Evolutionary conservation across 2,329 filamentous ascomycete genomes (phyloP).

Genomic region (Exutisphaerella laricina): DNA sequence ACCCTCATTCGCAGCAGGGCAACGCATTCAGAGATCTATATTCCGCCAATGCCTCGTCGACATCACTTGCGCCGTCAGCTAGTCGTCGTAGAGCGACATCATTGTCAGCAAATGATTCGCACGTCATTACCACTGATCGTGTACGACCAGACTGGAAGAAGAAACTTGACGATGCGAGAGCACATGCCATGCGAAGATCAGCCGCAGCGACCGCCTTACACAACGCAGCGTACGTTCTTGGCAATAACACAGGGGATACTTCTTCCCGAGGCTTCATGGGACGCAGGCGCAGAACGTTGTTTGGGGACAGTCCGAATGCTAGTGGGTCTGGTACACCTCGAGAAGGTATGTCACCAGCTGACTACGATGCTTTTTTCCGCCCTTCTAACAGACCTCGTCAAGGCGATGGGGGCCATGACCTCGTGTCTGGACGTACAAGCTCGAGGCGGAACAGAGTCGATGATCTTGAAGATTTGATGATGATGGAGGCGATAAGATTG

Average conservation of each 20-base stretch:
- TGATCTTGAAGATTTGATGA: slow-evolving; percentile 96
- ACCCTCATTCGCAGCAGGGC: slow-evolving; percentile 48
- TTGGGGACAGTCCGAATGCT: slow-evolving; percentile 44
- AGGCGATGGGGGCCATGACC: slow-evolving; percentile 29
- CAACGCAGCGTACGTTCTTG: slow-evolving; percentile 88
- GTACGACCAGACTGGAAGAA: slow-evolving; percentile 92
- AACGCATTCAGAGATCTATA: slow-evolving; percentile 48
- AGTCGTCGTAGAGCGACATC: slow-evolving; percentile 58
- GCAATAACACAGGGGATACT: slow-evolving; percentile 41
- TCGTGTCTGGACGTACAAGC: slow-evolving; percentile 41
- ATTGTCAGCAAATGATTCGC: slow-evolving; percentile 74
- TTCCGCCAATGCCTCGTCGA: slow-evolving; percentile 80
- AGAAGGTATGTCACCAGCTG: slow-evolving; percentile 22
- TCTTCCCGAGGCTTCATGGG: slow-evolving; percentile 31
- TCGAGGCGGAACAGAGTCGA: slow-evolving; percentile 64
- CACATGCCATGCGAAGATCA: slow-evolving; percentile 77
- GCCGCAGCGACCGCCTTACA: slow-evolving; percentile 92
- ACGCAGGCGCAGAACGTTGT: slow-evolving; percentile 48
- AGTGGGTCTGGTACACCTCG: slow-evolving; percentile 44
- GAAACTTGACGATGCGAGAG: slow-evolving; percentile 77
- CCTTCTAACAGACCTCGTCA: slow-evolving; percentile 15
- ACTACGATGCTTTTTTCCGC: slow-evolving; percentile 20
- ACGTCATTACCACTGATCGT: slow-evolving; percentile 86
- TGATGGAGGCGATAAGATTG: slow-evolving; percentile 89
- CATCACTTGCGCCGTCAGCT: slow-evolving; percentile 57